Base-by-base conservation (phyloP, 2,329 filamentous ascomycete genomes). In the Trichoderma sp. region DNA sequence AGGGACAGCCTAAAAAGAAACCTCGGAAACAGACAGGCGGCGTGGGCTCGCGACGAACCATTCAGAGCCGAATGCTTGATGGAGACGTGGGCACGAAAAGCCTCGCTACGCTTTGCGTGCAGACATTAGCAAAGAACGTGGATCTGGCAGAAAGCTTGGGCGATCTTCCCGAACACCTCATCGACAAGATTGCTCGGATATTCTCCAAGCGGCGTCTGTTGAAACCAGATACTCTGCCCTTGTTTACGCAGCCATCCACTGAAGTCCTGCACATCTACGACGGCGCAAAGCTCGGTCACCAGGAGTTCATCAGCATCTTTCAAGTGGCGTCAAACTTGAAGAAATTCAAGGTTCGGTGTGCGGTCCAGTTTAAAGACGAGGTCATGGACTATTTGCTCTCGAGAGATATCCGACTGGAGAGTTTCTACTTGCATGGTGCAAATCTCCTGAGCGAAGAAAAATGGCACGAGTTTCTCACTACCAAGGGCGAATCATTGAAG, bases 331-430 rank as follows among this genome's bases (percentile, higher is more conserved):
- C 91, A 0, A 82, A 82, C 6, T 79, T 97, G 62, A 86, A 86
- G 71, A 84, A 83, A 50, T 82, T 97, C 64, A 90, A 92, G 69
- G 79, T 96, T 12, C 88, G 90, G 56, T 94, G 93, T 72, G 92
- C 89, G n/a, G 91, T 95, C 57, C 93, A 97, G 73, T 90, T 97
- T 81, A 97, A 96, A 76, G 90, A 97, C 72, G 82, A 83, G 45
- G 90, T 93, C 48, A 84, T 97, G 76, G 86, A 92, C 60, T 97
- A 94, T 74, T 85, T 97, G 72, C 81, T 91, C 21, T 87, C 88
- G 63, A 90, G 91, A 55, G 84, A 90, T 57, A 84, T 87, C 57
- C 77, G 84, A 9, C 80, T 97, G n/a, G 85, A 88, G 66, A 83
- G 87, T 64, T 81, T 98, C 50, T 90, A 92, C 68, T 82, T 98